Percentiles rank a stretch among this genome's conserved stretches.
Conservation (phyloP, 148 eudicot genomes). For the Limonium bicolor region DNA sequence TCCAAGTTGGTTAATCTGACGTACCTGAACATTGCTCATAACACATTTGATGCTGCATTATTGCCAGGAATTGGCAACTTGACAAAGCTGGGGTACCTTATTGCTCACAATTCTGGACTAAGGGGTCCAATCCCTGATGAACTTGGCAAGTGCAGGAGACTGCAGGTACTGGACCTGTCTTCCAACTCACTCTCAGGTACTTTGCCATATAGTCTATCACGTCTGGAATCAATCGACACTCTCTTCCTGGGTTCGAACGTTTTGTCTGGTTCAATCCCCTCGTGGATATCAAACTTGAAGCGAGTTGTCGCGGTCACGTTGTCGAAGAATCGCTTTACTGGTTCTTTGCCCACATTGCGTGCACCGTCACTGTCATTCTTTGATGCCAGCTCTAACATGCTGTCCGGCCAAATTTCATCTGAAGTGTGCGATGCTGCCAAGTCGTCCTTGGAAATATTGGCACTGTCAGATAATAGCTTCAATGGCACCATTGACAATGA, state of each 20-base stretch:
- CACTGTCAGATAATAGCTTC: constrained; percentile 53
- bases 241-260: constrained; percentile 39
- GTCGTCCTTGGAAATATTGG: constrained; percentile 21
- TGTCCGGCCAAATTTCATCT: constrained; percentile 53
- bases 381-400: constrained; percentile 47
- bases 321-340: constrained; percentile 41
- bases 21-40: constrained; percentile 46
- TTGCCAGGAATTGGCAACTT: constrained; percentile 57
- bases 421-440: constrained; percentile 41
- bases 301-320: constrained; percentile 32
- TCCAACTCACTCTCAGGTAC: constrained; percentile 57
- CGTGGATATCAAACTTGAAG: constrained; percentile 72
- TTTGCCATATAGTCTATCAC: constrained; percentile 52
- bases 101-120: constrained; percentile 46
- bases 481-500: constrained; percentile 47
- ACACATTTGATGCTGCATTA: constrained; percentile 50
- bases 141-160: constrained; percentile 69
- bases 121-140: constrained; percentile 53
- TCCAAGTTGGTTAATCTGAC: constrained; percentile 39
- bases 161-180: constrained; percentile 43
- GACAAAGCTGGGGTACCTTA: constrained; percentile 31
- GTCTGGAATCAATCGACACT: constrained; percentile 44
- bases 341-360: constrained; percentile 51
- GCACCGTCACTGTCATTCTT: constrained; percentile 30
- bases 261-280: constrained; percentile 51